A percentile compares a stretch with the other conserved stretches of the same genome.
These are phyloP conservation scores for Mycena indigotica DNA, from an alignment of 768 basidiomycete species.

Conservation along the genomic window DNA sequence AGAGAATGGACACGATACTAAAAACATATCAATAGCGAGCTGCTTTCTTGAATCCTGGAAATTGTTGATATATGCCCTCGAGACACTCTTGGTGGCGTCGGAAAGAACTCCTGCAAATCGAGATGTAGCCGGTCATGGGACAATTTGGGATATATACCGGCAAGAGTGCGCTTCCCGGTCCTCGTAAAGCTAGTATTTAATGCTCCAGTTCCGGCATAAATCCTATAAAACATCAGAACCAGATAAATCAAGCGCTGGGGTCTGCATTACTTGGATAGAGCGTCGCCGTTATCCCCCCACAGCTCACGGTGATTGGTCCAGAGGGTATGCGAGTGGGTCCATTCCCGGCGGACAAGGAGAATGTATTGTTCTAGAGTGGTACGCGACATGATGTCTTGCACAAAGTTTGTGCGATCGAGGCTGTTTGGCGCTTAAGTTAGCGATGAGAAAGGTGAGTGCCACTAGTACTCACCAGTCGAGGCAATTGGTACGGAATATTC, in stretches of 20 bases:
- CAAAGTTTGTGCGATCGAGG: slow-evolving; percentile 95
- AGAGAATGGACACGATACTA: slow-evolving; percentile 54
- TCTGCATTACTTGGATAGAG: slow-evolving; percentile 51
- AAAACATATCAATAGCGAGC: slow-evolving; percentile 90
- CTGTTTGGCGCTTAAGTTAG: slow-evolving; percentile 41
- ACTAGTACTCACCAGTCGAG: slow-evolving; percentile 88
- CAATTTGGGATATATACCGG: slow-evolving; percentile 46
- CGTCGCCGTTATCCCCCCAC: slow-evolving; percentile 98
- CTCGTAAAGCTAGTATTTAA: slow-evolving; percentile 96
- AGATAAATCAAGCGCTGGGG: neutral
- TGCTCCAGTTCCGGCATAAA: slow-evolving; percentile 93
- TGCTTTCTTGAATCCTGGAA: slow-evolving; percentile 97
- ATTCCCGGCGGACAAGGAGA: slow-evolving; percentile 73
- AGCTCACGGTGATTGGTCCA: slow-evolving; percentile 91
- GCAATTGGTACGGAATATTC: slow-evolving; percentile 93
- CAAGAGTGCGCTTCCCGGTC: slow-evolving; percentile 91
- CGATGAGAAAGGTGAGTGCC: too few relatives aligned
- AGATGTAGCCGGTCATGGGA: slow-evolving; percentile 12
- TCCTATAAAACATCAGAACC: slow-evolving; percentile 40
- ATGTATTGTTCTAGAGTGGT: slow-evolving; percentile 83
- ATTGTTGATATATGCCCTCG: slow-evolving; percentile 96
- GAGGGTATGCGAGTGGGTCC: slow-evolving; percentile 65
- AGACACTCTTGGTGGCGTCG: slow-evolving; percentile 95
- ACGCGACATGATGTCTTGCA: slow-evolving; percentile 91
- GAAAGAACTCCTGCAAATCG: slow-evolving; percentile 78